A percentile compares a stretch with the other conserved stretches of the same genome.
phyloP scores from a whole-genome alignment of 495 filamentous ascomycete genomes.

The Cercophora sp. region DNA sequence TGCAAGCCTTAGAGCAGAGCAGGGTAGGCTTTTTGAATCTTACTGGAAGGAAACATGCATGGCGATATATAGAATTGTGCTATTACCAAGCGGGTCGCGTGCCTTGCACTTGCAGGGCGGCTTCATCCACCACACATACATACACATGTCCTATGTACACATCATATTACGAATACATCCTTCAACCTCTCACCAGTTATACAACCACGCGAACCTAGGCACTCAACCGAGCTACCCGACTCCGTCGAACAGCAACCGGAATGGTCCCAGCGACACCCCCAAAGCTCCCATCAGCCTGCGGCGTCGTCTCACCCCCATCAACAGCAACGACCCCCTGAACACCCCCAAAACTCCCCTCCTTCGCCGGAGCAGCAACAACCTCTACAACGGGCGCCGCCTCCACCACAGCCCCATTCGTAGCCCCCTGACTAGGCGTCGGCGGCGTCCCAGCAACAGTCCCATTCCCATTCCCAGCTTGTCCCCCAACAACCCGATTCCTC shows the following conservation, averaged over 20 bases:
- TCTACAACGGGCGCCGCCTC: not conserved
- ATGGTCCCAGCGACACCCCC: conserved; percentile 1
- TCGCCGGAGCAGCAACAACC: not conserved
- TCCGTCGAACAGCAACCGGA: not conserved
- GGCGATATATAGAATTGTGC: too few relatives aligned
- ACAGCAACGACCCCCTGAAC: not conserved
- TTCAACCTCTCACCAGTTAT: not conserved
- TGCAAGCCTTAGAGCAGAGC: too few relatives aligned
- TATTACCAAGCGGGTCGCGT: too few relatives aligned
- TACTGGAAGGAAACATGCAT: too few relatives aligned
- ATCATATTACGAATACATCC: too few relatives aligned
- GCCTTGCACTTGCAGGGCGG: too few relatives aligned
- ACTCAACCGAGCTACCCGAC: not conserved
- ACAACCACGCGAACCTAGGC: too few relatives aligned
- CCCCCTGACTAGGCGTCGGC: not conserved
- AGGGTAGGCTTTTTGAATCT: too few relatives aligned
- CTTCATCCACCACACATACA: too few relatives aligned
- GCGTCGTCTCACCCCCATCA: not conserved
- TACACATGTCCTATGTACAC: too few relatives aligned
- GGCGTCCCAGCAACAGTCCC: not conserved
- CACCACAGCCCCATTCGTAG: not conserved
- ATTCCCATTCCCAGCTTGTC: not conserved
- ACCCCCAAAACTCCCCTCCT: not conserved
- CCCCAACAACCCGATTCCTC: not conserved
- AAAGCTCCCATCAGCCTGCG: conserved; percentile 2